phyloP scores from a whole-genome alignment of 257 asterid species.

The Przewalskia tangutica region DNA sequence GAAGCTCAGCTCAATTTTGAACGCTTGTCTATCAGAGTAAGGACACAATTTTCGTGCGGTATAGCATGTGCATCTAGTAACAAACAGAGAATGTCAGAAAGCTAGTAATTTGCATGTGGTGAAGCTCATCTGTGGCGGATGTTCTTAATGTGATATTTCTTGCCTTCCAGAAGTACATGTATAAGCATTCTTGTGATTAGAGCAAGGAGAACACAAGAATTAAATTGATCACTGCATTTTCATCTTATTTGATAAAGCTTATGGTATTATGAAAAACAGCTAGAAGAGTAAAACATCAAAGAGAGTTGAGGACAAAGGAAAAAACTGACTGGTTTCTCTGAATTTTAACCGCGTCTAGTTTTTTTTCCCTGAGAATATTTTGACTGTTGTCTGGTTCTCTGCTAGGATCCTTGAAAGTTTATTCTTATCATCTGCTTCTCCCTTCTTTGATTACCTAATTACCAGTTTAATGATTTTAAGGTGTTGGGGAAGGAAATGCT shows the following conservation, averaged over 20 bases:
- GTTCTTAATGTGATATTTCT: background rate
- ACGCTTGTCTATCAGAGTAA: conserved; percentile 40
- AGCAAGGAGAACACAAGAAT: background rate
- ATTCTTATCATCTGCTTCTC: background rate
- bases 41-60: conserved; percentile 8
- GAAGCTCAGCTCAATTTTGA: conserved; percentile 44
- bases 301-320: background rate
- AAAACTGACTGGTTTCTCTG: background rate
- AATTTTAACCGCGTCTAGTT: background rate
- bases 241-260: background rate
- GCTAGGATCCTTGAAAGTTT: background rate
- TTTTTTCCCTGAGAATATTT: background rate
- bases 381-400: background rate
- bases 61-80: conserved; percentile 10
- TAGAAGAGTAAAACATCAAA: background rate
- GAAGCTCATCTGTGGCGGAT: background rate
- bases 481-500: background rate
- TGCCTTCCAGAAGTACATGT: background rate
- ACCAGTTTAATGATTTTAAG: background rate
- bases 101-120: background rate
- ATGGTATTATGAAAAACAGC: background rate
- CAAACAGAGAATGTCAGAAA: background rate
- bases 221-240: background rate
- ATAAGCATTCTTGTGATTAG: background rate
- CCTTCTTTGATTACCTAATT: background rate